Evolutionary conservation across 1,284 basidiomycete genomes (phyloP), one percentile per base, ranked within the genome.

Genomic region (Coniferiporia weirii): DNA sequence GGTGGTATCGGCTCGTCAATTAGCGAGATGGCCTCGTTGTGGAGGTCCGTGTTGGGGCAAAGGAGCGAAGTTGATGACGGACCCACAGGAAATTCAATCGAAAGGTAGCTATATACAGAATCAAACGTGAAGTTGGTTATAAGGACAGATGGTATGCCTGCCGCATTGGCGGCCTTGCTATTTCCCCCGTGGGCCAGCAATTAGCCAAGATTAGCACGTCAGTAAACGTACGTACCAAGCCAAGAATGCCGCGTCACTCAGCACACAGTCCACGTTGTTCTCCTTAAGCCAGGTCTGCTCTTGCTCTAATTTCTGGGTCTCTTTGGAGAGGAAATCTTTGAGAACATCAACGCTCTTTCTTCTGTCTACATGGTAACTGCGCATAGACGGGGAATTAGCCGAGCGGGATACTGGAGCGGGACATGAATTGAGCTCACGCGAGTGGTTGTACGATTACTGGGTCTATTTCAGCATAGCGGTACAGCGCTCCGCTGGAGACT

Each of bases 71-170:
- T 48, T 63, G 19, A 73, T 68, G 12, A 73, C 54, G n/a, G 75
- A 63, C n/a, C 68, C 55, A 68, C 56, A 53, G 60, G 66, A 62
- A 59, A 66, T 32, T 62, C 54, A 36, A 36, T 81, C 1, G 84
- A 79, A 19, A 91, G 81, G 63, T 85, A 90, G 64, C 86, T 89
- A 68, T 87, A 91, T 9, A 90, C 87, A 0, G 88, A 87, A 70
- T 91, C 87, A 69, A 91, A 91, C 0, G 87, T 87, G 68, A 91
- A 91, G 72, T 91, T 91, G 54, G 87, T 89, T 62, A 90, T 79
- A 15, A 91, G 74, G 50, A 84, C 76, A 0, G 85, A 85, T 1
- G 88, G 88, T 27, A 91, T 76, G 0, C 79, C 76, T 0, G 82
- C 80, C 36, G 74, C 68, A 61, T 83, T 81, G 2, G 87, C 89